Percentiles rank a stretch among this genome's conserved stretches.
phyloP scores from a whole-genome alignment of 1,139 yeast genomes.

The Blastobotrys illinoisensis region DNA sequence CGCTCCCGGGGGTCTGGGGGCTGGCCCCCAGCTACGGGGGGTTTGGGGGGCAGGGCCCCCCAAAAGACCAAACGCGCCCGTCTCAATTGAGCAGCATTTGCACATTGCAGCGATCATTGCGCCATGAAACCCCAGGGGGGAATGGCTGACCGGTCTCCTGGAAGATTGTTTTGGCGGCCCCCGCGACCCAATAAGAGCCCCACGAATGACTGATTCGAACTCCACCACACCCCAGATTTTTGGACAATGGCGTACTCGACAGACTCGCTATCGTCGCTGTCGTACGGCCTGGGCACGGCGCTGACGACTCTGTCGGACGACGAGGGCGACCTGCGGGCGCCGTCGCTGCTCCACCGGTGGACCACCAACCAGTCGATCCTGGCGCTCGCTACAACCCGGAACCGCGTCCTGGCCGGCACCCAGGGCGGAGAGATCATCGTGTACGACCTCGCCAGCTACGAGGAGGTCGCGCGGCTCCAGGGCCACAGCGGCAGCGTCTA shows the following conservation, averaged over 20 bases:
- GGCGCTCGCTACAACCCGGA: constrained; percentile 63
- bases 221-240: not conserved
- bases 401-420: constrained; percentile 81
- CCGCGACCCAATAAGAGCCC: not conserved
- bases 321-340: constrained; percentile 10
- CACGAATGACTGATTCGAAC: not conserved
- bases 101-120: not conserved
- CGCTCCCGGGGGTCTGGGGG: not conserved
- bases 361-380: constrained; percentile 64
- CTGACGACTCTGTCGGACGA: not conserved
- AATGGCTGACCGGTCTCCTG: not conserved
- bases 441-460: constrained; percentile 62
- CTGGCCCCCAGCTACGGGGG: not conserved
- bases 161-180: not conserved
- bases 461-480: constrained; percentile 39
- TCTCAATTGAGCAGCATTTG: not conserved
- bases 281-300: not conserved
- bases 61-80: not conserved
- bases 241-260: not conserved
- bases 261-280: not conserved
- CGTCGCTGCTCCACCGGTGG: constrained; percentile 64
- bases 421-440: constrained; percentile 80
- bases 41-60: not conserved
- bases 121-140: not conserved
- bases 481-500: constrained; percentile 74